Base-by-base conservation (phyloP, 2,329 filamentous ascomycete species). In the Alternaria hordeiaustralica region DNA sequence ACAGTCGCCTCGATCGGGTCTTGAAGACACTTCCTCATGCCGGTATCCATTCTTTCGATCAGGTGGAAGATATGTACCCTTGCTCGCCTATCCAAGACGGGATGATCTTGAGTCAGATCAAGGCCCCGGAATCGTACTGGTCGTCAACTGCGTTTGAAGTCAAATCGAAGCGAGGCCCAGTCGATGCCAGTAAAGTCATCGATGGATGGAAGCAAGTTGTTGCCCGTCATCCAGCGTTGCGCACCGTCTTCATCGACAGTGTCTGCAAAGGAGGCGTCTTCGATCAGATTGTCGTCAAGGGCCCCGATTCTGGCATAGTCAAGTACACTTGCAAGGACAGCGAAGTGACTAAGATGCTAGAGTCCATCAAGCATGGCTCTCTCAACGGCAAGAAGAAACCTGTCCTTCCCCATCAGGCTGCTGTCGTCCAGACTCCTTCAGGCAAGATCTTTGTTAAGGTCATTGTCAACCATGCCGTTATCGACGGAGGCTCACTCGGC, bases 211-310 rank as follows among this genome's bases (percentile, higher is more conserved):
- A 71, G 44, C 71, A 67, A 58, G 75, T 79, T 5, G 76, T 79
- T 9, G 63, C 74, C 44, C 71, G 75, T 2, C 77, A 79, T 57
- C 71, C 75, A 25, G 73, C 75, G 43, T 64, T 79, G 25, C 72
- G 77, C 13, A 78, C 77, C 12, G 60, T 77, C 7, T 78, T 79
- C 49, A 65, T 78, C 8, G 74, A 78, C 50, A 78, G 74, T 58
- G 75, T 78, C 15, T 77, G 73, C 60, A 73, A 74, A 55, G 77
- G 76, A 23, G 77, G 75, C 13, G 74, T 78, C 4, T 79, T 79
- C 46, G 76, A 79, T 50, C 77, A 79, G 60, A 67, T 79, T 25
- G 76, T 79, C 4, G 18, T 79, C 36, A 76, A 69, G 55, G 56
- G 66, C 12, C 67, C 70, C 2, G 70, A 76, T 33, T 66, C 69